Percentiles rank a stretch among this genome's conserved stretches.
phyloP scores from a whole-genome alignment of 75 land plant species.

The Azolla pinnata region DNA sequence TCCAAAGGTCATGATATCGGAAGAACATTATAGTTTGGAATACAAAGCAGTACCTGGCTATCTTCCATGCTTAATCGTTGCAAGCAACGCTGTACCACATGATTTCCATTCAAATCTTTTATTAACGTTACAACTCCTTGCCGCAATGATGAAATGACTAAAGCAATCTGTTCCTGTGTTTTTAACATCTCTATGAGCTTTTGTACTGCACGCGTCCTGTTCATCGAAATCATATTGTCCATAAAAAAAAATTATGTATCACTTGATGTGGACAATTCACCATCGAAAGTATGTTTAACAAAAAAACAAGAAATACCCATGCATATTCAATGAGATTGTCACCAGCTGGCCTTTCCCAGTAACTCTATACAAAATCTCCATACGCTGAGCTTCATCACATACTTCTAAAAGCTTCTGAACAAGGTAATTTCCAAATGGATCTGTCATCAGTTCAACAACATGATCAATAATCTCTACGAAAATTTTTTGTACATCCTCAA shows the following conservation, averaged over 20 bases:
- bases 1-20: too few species aligned
- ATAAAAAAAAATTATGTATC: too few species aligned
- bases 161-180: constrained; percentile 43
- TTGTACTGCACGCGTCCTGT: constrained; percentile 80
- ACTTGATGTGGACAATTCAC: too few species aligned
- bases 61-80: constrained; percentile 38
- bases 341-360: constrained; percentile 32
- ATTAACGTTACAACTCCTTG: constrained; percentile 49
- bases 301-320: constrained; percentile 60
- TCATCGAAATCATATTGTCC: too few species aligned
- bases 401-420: constrained; percentile 41
- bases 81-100: constrained; percentile 75
- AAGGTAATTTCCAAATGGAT: constrained; percentile 40
- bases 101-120: constrained; percentile 64
- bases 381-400: constrained; percentile 24
- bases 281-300: too few species aligned
- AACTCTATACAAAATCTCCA: constrained; percentile 25
- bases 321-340: constrained; percentile 44
- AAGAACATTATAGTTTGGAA: too few species aligned
- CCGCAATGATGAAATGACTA: constrained; percentile 39
- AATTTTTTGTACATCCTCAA: constrained; percentile 36
- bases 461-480: constrained; percentile 38
- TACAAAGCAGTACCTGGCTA: constrained; percentile 36
- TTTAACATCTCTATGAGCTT: constrained; percentile 62
- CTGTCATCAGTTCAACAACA: constrained; percentile 35